Evolutionary conservation across 352 stramenopile species (phyloP).

Genomic region (Thraustochytrium sp.): DNA sequence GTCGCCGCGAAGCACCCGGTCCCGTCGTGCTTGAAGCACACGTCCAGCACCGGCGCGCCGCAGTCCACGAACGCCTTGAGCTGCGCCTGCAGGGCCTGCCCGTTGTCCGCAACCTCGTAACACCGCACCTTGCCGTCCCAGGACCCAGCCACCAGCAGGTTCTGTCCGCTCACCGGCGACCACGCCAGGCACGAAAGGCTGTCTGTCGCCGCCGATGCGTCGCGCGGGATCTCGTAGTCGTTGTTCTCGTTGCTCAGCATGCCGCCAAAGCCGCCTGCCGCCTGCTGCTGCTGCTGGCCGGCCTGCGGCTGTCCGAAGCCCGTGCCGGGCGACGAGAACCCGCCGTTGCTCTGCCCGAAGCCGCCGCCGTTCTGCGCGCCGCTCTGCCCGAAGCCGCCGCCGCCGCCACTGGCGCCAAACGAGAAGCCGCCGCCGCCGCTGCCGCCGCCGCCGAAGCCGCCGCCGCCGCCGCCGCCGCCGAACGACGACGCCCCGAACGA

Average conservation of each 20-base stretch:
- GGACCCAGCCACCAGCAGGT: neutral
- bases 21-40: slow-evolving; percentile 82
- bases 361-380: neutral
- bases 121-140: slow-evolving; percentile 41
- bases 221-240: slow-evolving; percentile 23
- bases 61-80: slow-evolving; percentile 72
- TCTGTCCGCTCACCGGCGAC: neutral
- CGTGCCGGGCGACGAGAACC: neutral
- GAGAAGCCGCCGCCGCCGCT: neutral
- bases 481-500: too few species aligned
- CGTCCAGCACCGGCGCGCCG: slow-evolving; percentile 81
- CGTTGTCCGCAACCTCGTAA: slow-evolving; percentile 28
- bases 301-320: neutral
- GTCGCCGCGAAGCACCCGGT: slow-evolving; percentile 82
- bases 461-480: neutral
- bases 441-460: neutral
- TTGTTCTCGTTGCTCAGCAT: neutral
- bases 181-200: neutral
- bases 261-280: neutral
- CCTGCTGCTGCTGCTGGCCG: neutral
- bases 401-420: neutral
- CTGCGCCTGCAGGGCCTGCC: neutral
- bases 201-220: slow-evolving; percentile 10
- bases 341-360: slow-evolving; percentile 5
- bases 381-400: neutral